Conservation (phyloP, 129 eudicot genomes). For the Flaveria sonorensis region DNA sequence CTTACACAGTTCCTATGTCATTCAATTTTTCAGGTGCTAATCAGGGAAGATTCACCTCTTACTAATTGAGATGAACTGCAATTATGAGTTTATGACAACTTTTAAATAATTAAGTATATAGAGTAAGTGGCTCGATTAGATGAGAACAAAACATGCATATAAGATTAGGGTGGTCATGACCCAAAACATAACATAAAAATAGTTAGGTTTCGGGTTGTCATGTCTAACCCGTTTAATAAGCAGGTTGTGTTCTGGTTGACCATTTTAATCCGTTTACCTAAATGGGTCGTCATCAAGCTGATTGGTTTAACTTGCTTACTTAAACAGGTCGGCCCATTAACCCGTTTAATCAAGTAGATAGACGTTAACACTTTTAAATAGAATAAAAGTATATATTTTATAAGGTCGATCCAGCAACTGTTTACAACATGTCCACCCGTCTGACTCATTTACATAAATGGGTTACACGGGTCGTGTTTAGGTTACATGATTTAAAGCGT, state of each 20-base stretch:
- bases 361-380: background rate
- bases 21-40: background rate
- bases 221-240: background rate
- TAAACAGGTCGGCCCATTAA: too few relatives aligned
- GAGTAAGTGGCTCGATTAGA: slow-evolving; percentile 2
- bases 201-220: background rate
- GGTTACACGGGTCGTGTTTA: background rate
- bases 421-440: background rate
- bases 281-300: too few relatives aligned
- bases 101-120: background rate
- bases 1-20: background rate
- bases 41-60: background rate
- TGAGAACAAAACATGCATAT: slow-evolving; percentile 13
- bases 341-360: background rate
- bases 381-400: background rate
- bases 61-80: slow-evolving; percentile 7
- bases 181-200: background rate
- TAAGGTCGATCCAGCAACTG: background rate
- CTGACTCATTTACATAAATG: background rate
- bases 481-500: background rate
- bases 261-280: background rate
- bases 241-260: background rate
- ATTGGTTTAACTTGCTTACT: too few relatives aligned
- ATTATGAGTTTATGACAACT: background rate
- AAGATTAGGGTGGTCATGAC: background rate